phyloP scores from a whole-genome alignment of 1,139 yeast species.

The Debaryomyces fabryi region DNA sequence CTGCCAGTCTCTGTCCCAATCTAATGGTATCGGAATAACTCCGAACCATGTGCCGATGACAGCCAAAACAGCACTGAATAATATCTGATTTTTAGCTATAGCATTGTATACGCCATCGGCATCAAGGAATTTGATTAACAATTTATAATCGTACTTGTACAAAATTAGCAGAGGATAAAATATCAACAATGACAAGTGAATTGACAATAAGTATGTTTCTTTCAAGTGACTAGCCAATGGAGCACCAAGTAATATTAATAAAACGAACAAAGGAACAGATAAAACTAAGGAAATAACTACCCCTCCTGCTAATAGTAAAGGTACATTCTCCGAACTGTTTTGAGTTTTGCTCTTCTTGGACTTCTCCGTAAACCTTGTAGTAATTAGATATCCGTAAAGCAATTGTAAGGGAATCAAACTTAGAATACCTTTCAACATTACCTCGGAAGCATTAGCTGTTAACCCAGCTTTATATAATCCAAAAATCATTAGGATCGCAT shows the following conservation, averaged over 20 bases:
- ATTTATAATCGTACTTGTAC: constrained; percentile 56
- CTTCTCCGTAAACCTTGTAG: constrained; percentile 22
- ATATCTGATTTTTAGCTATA: constrained; percentile 38
- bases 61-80: constrained; percentile 50
- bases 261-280: constrained; percentile 53
- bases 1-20: constrained; percentile 99
- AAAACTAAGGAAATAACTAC: constrained; percentile 45
- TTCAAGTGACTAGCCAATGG: constrained; percentile 60
- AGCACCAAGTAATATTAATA: constrained; percentile 79
- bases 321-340: constrained; percentile 28
- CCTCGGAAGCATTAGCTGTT: constrained; percentile 28
- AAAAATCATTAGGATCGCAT: constrained; percentile 41
- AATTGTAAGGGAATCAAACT: constrained; percentile 30
- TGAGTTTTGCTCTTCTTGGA: constrained; percentile 22
- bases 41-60: constrained; percentile 89
- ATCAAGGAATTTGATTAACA: constrained; percentile 26
- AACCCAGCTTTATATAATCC: constrained; percentile 45
- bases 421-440: constrained; percentile 32
- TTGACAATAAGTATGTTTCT: constrained; percentile 67
- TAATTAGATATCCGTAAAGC: constrained; percentile 30
- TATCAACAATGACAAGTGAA: constrained; percentile 64
- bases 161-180: constrained; percentile 66
- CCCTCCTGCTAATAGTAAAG: constrained; percentile 39
- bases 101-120: constrained; percentile 25
- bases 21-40: constrained; percentile 90